Evolutionary conservation across 176 grass and related monocot species (phyloP), one percentile per base, ranked within the genome.

Genomic region (Pharus latifolius): DNA sequence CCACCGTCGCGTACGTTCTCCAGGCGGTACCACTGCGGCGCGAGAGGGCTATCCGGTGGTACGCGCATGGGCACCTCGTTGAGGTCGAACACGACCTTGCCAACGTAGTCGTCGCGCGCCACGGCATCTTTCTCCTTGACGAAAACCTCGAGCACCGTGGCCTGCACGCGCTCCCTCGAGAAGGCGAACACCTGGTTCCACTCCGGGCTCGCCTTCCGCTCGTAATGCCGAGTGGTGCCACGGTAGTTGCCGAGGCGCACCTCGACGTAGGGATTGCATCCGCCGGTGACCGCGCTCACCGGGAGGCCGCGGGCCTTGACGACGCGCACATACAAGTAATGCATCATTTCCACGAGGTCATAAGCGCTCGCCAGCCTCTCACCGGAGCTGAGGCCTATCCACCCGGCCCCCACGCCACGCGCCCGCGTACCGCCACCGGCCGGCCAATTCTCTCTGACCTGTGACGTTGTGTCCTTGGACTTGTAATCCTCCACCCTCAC

Each of bases 131-230:
- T 76, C 56, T 88, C 91, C 72, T 70, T 85, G 41, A 91, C 67
- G 34, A 74, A 33, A 17, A 96, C 87, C 83, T 96, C 91, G 2
- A 96, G 87, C 33, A 12, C 28, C 30, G 87, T 46, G 65, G 91
- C 82, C 48, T 88, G 91, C 20, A 85, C 65, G 16, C 60, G 51
- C 26, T 91, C 91, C 59, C 77, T 76, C 19, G 84, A 85, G 74
- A 96, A 96, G 28, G 91, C 87, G 67, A 96, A 96, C 30, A 87
- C 77, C 78, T 83, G 84, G 70, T 88, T 88, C 91, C 91, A 96
- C 75, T 91, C 91, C 1, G 91, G 77, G 40, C 0, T 41, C 6
- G 38, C 28, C 26, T 48, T 76, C 77, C 48, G 76, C 40, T 80
- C 84, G n/a, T 58, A 31, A 34, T 62, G 80, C 46, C 61, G 70